Evolutionary conservation across 352 stramenopile species (phyloP), one percentile per base, ranked within the genome.

Genomic region (Pythium volutum): DNA sequence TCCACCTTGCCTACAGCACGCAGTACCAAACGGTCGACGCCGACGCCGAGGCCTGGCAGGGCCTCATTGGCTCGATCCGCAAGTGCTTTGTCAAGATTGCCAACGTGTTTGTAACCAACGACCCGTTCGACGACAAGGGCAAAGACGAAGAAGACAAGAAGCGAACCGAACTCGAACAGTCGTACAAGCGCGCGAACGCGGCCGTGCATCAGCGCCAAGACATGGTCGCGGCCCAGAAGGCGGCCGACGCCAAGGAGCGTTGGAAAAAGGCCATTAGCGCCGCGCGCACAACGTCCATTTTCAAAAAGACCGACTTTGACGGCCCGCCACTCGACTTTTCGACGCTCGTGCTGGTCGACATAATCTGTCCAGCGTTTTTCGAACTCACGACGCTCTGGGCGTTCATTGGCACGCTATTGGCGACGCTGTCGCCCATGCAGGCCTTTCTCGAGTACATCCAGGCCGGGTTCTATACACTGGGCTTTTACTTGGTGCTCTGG

Each of bases 371-470:
- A 15, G 69, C 91, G 18, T 42, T 93, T 12, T 95, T 95, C 53
- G 86, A 95, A 51, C 26, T 91, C 56, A 70, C 84, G 52, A 95
- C 86, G 36, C 55, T 93, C 38, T 88, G 71, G 71, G 83, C 55
- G 10, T 95, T 93, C 29, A 48, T 87, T 1, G 70, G 73, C 2
- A 76, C 73, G 31, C 59, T 93, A 22, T n/a, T 93, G 14, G 55
- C 69, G 46, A 81, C 79, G 41, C 69, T 89, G 46, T 93, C 83
- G 33, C 77, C 81, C 0, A 59, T 88, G 15, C 65, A 74, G 45
- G 86, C 86, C 11, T 95, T 95, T 69, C 58, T 93, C n/a, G 76
- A 83, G 54, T 95, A 95, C 55, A 85, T 93, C 45, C 81, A 87
- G 22, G 71, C 77, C 31, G 86, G 86, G 20, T 93, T 93, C 60